Conservation (phyloP, 202 grass and related monocot species). For the Setaria viridis region DNA sequence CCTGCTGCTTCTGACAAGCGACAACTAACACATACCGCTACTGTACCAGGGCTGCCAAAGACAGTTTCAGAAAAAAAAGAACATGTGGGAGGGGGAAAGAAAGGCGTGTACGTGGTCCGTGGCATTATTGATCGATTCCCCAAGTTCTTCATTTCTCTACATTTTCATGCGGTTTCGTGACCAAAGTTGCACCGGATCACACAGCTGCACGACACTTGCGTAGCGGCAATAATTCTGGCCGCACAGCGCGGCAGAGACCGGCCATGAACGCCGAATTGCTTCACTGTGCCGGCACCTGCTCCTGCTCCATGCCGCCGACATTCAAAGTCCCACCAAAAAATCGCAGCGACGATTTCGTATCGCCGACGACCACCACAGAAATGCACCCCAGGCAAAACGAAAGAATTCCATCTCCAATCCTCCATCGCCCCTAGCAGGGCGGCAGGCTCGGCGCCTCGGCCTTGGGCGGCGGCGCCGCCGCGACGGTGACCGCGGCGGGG, state of each 20-base stretch:
- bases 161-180: no score
- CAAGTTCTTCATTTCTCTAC: background rate
- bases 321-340: constrained; percentile 21
- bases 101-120: background rate
- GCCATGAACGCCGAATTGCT: background rate
- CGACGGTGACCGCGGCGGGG: background rate
- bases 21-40: background rate
- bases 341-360: constrained; percentile 5
- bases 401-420: background rate
- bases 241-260: background rate
- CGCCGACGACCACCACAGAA: background rate
- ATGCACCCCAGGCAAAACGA: background rate
- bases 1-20: background rate
- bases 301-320: constrained; percentile 39
- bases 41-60: background rate
- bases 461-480: background rate
- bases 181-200: constrained; percentile 27
- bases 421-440: constrained; percentile 8
- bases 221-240: background rate
- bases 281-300: constrained; percentile 38
- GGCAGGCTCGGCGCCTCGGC: constrained; percentile 40
- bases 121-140: background rate
- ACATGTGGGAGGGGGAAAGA: background rate
- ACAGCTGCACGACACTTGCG: background rate
- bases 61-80: background rate